Base-by-base conservation (phyloP, 2,329 filamentous ascomycete genomes). In the Xylariales sp. region DNA sequence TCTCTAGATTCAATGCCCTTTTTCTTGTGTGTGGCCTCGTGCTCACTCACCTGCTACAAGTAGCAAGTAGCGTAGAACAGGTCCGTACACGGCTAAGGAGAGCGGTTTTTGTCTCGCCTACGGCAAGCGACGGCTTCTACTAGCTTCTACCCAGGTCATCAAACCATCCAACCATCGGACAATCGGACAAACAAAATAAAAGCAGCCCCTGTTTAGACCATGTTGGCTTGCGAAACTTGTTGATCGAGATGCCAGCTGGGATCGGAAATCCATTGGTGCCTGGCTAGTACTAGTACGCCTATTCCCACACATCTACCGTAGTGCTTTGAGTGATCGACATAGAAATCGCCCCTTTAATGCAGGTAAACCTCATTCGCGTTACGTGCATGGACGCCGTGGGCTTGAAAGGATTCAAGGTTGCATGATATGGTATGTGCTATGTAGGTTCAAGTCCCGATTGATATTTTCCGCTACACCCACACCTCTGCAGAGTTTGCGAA, bases 321-420 rank as follows among this genome's bases (percentile, higher is more conserved):
- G 53, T 39, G 64, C 45, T 57, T 65, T 14, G 16, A 56, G 50
- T 41, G 65, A 68, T 68, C 65, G 62, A 58, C 68, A 53, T 28
- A 14, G 43, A 23, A 50, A 62, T 65, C 34, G 36, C 62, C 68
- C 45, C 55, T 61, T 65, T n/a, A 59, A 65, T 32, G 50, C 62
- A 64, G 45, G 53, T 54, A 67, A 60, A 36, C 45, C 68, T 64
- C 65, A 62, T 63, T 70, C 52, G 65, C 59, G 65, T 66, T 65
- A 68, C 63, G 55, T 70, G 65, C 68, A 70, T 70, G 62, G 56
- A n/a, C 41, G 48, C 55, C 18, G 34, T 28, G 54, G 46, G 34
- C 36, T 30, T 54, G 39, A 43, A 62, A 62, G 58, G 58, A 65
- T 64, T n/a, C 43, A 63, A 41, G 39, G 48, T 55, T 55, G 54